Evolutionary conservation across 306 rosid genomes (phyloP).

Genomic region (Prunus davidiana): DNA sequence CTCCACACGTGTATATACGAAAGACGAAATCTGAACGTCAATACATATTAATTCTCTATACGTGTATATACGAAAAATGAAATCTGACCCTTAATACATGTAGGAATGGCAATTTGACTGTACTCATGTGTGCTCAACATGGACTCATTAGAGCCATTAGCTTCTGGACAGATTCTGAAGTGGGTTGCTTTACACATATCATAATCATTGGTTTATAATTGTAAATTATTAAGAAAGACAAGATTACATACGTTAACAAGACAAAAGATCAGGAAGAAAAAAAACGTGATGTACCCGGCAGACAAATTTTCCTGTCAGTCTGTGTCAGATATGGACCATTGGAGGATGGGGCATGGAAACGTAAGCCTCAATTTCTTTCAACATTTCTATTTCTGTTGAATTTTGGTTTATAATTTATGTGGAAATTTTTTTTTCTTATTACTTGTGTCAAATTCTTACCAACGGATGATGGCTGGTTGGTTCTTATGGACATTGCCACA

Average conservation of each 20-base stretch:
- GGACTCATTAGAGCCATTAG: too few species aligned
- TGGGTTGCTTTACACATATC: too few species aligned
- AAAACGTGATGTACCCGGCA: background rate
- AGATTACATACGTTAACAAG: background rate
- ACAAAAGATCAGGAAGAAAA: background rate
- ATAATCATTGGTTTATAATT: background rate
- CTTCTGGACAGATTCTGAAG: too few species aligned
- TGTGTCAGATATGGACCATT: background rate
- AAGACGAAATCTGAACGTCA: too few species aligned
- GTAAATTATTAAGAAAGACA: conserved; percentile 5
- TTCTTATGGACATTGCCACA: background rate
- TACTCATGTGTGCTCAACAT: too few species aligned
- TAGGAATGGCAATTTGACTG: too few species aligned
- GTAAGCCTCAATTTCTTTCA: background rate
- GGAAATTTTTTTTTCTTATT: too few species aligned
- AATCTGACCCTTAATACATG: too few species aligned
- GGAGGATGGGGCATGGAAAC: background rate
- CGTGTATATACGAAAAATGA: too few species aligned
- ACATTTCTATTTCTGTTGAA: background rate
- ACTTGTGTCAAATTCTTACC: background rate
- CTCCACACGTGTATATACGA: too few species aligned
- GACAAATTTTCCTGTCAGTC: background rate
- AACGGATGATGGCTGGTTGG: background rate
- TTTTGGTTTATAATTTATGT: background rate
- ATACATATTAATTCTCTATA: too few species aligned